Evolutionary conservation across 2,329 filamentous ascomycete species (phyloP).

Genomic region (Apiospora marii): DNA sequence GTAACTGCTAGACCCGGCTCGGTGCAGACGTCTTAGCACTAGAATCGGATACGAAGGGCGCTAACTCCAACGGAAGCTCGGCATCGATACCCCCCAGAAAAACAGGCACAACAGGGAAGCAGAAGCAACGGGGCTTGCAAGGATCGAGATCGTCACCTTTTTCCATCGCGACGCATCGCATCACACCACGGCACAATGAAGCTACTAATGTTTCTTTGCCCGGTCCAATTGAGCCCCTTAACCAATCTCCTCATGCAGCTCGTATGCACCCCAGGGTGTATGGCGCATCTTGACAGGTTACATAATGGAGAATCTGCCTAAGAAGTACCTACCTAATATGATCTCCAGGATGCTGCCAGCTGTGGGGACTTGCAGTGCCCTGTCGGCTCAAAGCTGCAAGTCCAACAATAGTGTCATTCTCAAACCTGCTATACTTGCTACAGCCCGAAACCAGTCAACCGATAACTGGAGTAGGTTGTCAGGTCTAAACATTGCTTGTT

Average conservation of each 20-base stretch:
- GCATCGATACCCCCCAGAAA: not conserved
- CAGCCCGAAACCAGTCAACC: not conserved
- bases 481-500: no score
- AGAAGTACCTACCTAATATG: no score
- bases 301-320: no score
- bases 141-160: constrained; percentile 10
- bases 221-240: not conserved
- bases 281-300: not conserved
- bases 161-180: not conserved
- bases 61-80: constrained; percentile 3
- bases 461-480: not conserved
- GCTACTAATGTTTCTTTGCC: not conserved
- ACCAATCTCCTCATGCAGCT: not conserved
- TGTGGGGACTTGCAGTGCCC: not conserved
- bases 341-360: not conserved
- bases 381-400: not conserved
- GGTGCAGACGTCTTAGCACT: not conserved
- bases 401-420: not conserved
- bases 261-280: not conserved
- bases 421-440: no score
- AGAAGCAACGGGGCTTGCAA: not conserved
- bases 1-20: not conserved
- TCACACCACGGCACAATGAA: not conserved
- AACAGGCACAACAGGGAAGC: not conserved
- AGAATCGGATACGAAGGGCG: not conserved